phyloP scores from a whole-genome alignment of 352 stramenopile species.

The Phytophthora ohioensis region DNA sequence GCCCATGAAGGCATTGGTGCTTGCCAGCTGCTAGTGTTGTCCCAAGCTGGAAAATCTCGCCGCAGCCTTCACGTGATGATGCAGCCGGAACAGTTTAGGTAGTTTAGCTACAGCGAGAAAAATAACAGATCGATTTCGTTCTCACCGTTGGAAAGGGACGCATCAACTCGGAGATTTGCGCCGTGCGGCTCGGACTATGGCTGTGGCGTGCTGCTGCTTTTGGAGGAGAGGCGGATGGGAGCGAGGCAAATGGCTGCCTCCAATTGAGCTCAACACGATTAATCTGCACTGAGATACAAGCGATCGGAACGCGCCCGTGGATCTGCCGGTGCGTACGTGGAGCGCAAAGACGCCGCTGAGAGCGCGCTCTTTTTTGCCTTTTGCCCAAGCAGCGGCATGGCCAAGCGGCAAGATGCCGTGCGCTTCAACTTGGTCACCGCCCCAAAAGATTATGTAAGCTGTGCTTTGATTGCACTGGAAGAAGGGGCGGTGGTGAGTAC shows the following conservation, averaged over 20 bases:
- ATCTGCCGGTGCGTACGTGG: constrained; percentile 29
- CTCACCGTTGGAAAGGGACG: constrained; percentile 20
- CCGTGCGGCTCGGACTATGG: constrained; percentile 9
- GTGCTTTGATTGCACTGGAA: constrained; percentile 19
- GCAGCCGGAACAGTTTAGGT: constrained; percentile 7
- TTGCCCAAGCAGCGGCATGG: constrained; percentile 14
- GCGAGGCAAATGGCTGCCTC: constrained; percentile 7
- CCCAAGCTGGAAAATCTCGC: constrained; percentile 27
- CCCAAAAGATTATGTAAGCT: constrained; percentile 20
- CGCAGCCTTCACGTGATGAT: constrained; percentile 1
- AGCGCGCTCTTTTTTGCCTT: constrained; percentile 24
- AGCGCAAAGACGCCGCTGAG: constrained; percentile 21
- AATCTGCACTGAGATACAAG: constrained; percentile 10
- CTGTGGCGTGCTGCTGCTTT: constrained; percentile 17
- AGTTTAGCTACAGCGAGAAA: too few relatives aligned
- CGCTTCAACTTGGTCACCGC: constrained; percentile 22
- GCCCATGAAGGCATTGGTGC: constrained; percentile 3
- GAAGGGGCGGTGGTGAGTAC: constrained; percentile 10
- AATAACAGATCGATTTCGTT: constrained; percentile 6
- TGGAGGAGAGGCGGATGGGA: background rate
- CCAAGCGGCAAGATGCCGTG: constrained; percentile 17
- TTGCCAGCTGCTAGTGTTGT: constrained; percentile 30
- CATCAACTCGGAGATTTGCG: constrained; percentile 43
- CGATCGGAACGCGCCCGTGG: constrained; percentile 3
- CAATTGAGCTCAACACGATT: constrained; percentile 25